phyloP scores from a whole-genome alignment of 257 asterid genomes.

The Scutellaria minor region DNA sequence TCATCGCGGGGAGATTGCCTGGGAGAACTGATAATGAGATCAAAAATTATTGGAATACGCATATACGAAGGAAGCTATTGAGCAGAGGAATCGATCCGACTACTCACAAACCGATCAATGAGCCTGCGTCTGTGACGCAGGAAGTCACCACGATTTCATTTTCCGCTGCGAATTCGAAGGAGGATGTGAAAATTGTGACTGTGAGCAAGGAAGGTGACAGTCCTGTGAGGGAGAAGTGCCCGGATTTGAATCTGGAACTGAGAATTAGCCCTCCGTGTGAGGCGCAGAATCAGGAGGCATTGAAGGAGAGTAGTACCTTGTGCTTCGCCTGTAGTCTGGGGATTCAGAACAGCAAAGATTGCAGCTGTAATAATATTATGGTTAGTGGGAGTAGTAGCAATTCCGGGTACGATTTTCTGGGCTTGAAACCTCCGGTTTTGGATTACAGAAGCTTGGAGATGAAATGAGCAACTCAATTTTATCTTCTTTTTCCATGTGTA shows the following conservation, averaged over 20 bases:
- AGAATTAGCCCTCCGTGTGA: conserved; percentile 78
- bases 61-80: conserved; percentile 75
- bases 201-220: conserved; percentile 36
- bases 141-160: conserved; percentile 53
- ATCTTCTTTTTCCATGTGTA: conserved; percentile 16
- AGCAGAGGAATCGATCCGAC: conserved; percentile 89
- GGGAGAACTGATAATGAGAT: conserved; percentile 98
- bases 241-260: conserved; percentile 88
- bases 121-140: conserved; percentile 31
- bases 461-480: conserved; percentile 40
- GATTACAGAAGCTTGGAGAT: conserved; percentile 83
- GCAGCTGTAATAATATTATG: conserved; percentile 45
- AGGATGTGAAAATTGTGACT: conserved; percentile 26
- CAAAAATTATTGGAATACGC: conserved; percentile 94
- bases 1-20: conserved; percentile 88
- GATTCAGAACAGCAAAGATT: conserved; percentile 60
- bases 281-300: conserved; percentile 33
- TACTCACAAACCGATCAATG: conserved; percentile 67
- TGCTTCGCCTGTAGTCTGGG: conserved; percentile 83
- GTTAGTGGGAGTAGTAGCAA: conserved; percentile 38
- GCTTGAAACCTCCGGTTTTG: conserved; percentile 62
- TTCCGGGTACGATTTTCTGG: conserved; percentile 63
- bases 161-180: conserved; percentile 37
- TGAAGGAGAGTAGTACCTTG: conserved; percentile 29
- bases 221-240: conserved; percentile 57